A percentile compares a stretch with the other conserved stretches of the same genome.
These are phyloP conservation scores for Leavenworthia alabamica DNA, from an alignment of 345 rosid genomes.

Conservation along the genomic window DNA sequence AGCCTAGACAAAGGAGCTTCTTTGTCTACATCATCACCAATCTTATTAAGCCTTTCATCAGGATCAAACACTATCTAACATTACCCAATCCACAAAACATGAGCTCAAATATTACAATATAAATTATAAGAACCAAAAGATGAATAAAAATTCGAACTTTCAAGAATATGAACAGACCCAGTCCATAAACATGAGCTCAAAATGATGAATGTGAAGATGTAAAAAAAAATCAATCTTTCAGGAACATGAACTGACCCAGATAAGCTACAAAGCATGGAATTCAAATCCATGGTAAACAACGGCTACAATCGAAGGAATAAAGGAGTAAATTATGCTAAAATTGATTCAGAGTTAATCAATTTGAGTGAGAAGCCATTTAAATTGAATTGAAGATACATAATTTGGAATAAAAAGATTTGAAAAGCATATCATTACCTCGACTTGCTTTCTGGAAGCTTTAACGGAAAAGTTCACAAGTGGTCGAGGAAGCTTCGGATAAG, in stretches of 20 bases:
- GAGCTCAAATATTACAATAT: neutral
- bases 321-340: neutral
- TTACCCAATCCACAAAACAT: constrained; percentile 1
- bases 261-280: neutral
- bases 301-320: neutral
- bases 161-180: neutral
- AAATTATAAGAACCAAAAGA: neutral
- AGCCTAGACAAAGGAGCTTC: constrained; percentile 89
- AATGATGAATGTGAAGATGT: neutral
- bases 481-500: constrained; percentile 31
- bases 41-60: constrained; percentile 66
- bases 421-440: constrained; percentile 41
- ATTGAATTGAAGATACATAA: neutral
- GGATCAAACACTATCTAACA: constrained; percentile 74
- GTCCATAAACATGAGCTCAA: neutral
- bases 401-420: neutral
- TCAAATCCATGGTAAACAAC: neutral
- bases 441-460: constrained; percentile 49
- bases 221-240: neutral
- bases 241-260: neutral
- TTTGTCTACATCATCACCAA: constrained; percentile 70
- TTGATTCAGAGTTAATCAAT: neutral
- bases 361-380: constrained; percentile 1
- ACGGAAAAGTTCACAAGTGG: constrained; percentile 32
- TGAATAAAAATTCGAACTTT: neutral